Conservation (phyloP, 371 early-diverging fungal genomes). For the Mortierella sp. region DNA sequence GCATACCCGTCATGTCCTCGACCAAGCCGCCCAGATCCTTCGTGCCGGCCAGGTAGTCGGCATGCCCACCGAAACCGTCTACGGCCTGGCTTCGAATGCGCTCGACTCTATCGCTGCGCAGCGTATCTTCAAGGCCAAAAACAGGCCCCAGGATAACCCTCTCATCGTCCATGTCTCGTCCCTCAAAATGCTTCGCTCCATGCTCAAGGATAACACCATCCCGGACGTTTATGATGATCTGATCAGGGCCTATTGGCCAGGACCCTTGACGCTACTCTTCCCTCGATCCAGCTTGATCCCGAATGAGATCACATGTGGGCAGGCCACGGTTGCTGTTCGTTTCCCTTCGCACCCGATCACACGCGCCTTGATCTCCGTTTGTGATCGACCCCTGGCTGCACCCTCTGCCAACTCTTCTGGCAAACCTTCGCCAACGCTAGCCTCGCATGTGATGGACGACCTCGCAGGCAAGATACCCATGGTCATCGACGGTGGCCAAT, state of each 20-base stretch:
- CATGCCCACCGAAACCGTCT: slow-evolving; percentile 99
- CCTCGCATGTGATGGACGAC: slow-evolving; percentile 93
- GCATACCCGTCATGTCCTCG: slow-evolving; percentile 54
- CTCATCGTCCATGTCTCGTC: slow-evolving; percentile 98
- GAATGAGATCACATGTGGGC: slow-evolving; percentile 87
- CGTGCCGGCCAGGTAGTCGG: slow-evolving; percentile 79
- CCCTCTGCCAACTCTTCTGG: slow-evolving; percentile 99
- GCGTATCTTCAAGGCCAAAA: slow-evolving; percentile 94
- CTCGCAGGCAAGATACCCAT: slow-evolving; percentile 87
- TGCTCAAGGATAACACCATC: slow-evolving; percentile 71
- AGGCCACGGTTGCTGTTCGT: slow-evolving; percentile 94
- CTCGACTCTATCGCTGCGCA: slow-evolving; percentile 78
- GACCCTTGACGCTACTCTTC: slow-evolving; percentile 96
- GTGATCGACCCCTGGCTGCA: slow-evolving; percentile 97
- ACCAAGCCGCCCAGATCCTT: slow-evolving; percentile 64
- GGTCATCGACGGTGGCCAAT: slow-evolving; percentile 95
- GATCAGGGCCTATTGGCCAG: slow-evolving; percentile 95
- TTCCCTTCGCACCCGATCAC: slow-evolving; percentile 96
- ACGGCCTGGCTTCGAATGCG: slow-evolving; percentile 98
- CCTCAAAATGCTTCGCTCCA: slow-evolving; percentile 86
- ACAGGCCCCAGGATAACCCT: slow-evolving; percentile 98
- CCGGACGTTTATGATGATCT: slow-evolving; percentile 76
- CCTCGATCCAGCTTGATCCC: slow-evolving; percentile 82
- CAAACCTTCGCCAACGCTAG: slow-evolving; percentile 96
- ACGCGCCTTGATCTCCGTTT: slow-evolving; percentile 87